These are phyloP conservation scores for Diaporthe amygdali DNA, from an alignment of 2,329 filamentous ascomycete species.

Conservation along the genomic window DNA sequence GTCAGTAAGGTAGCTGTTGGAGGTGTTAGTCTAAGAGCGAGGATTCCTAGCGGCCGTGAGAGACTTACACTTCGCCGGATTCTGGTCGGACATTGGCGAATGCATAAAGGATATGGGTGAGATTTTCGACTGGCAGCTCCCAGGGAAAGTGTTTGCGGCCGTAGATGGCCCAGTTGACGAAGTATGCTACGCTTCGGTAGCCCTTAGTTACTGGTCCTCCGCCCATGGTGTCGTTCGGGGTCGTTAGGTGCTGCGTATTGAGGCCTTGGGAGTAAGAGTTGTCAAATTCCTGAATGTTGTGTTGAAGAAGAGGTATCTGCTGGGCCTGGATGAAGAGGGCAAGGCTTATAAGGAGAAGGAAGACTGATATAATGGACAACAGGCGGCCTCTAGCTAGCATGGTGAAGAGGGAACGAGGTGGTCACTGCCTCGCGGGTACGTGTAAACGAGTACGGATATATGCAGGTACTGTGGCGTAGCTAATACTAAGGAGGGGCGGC, in stretches of 20 bases:
- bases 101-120: constrained; percentile 89
- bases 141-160: constrained; percentile 84
- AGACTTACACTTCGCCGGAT: constrained; percentile 71
- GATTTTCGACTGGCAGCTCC: constrained; percentile 77
- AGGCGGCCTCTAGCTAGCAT: constrained; percentile 25
- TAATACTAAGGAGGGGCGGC: constrained; percentile 8
- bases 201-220: constrained; percentile 48
- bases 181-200: constrained; percentile 74
- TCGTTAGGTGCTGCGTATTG: constrained; percentile 8
- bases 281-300: constrained; percentile 20
- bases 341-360: constrained; percentile 20
- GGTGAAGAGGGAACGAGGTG: background rate
- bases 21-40: background rate
- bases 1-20: constrained; percentile 56
- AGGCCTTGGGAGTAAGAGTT: constrained; percentile 13
- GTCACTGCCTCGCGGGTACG: constrained; percentile 8
- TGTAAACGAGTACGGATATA: background rate
- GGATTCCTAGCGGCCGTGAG: constrained; percentile 21
- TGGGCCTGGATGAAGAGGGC: constrained; percentile 11
- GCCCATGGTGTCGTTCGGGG: constrained; percentile 41
- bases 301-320: constrained; percentile 9
- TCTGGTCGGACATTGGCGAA: constrained; percentile 87
- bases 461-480: constrained; percentile 7
- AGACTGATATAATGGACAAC: background rate
- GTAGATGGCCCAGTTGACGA: constrained; percentile 87